Base-by-base conservation (phyloP, 176 grass and related monocot species). In the Rhynchospora breviuscula region DNA sequence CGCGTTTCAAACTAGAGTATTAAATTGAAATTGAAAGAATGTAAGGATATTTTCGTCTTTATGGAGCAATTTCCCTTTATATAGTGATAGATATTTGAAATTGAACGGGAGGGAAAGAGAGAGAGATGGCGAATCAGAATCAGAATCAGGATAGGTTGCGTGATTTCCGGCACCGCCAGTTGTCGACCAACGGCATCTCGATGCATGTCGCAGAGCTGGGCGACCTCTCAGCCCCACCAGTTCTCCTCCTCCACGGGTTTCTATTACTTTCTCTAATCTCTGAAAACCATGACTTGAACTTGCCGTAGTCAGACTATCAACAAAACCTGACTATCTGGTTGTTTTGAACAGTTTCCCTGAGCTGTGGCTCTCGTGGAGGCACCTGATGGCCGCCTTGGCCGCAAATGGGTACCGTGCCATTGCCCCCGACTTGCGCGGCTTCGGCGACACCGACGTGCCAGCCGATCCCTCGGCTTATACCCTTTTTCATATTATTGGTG, bases 361-460 rank as follows among this genome's bases (percentile, higher is more conserved):
- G 85, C 85, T 92, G 13, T 89, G 90, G 87, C 7, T 92, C 17
- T 92, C 90, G 0, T 92, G 90, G 90, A 84, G 90, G 70, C 87
- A 86, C 78, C 88, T 87, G 83, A 85, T 89, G 82, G 57, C 84
- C 31, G 85, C 82, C 0, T 83, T 91, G 13, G 84, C 90, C 8
- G 76, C 29, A 6, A 65, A 65, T 47, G 87, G 87, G 2, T 91
- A 81, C 87, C 87, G 90, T 11, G 71, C 90, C 10, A 11, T 91
- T 4, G 85, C 90, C 11, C 66, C 66, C 12, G 66, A 70, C 12
- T 13, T 70, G 18, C 66, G 66, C 33, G 66, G 66, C 25, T 70
- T 14, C 11, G 66, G 85, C 21, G 85, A 89, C 67, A 88, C 89
- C 8, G 18, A 29, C 5, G 81, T 13, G 19, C 91, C 86, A 5